phyloP scores from a whole-genome alignment of 768 basidiomycete genomes.

The Leccinum incarnatum region DNA sequence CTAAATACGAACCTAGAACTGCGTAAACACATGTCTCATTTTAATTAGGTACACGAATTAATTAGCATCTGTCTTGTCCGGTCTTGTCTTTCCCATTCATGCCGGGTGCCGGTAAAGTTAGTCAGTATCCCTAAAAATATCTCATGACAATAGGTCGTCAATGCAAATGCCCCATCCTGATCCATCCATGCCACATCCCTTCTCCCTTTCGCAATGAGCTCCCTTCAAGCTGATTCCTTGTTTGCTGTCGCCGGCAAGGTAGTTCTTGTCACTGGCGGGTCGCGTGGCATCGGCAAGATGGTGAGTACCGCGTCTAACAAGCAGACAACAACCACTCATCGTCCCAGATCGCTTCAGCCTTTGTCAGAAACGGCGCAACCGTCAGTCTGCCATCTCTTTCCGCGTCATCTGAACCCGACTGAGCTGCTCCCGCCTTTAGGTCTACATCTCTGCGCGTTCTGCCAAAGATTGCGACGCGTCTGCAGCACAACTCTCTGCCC shows the following conservation, averaged over 20 bases:
- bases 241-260: constrained; percentile 53
- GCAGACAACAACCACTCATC: constrained; percentile 7
- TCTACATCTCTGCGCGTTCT: constrained; percentile 63
- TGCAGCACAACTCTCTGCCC: constrained; percentile 47
- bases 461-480: constrained; percentile 49
- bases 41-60: constrained; percentile 23
- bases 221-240: constrained; percentile 35
- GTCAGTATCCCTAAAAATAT: constrained; percentile 8
- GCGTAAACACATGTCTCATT: constrained; percentile 24
- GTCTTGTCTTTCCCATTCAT: constrained; percentile 1
- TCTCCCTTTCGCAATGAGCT: constrained; percentile 31
- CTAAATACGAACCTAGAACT: constrained; percentile 8
- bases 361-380: constrained; percentile 58
- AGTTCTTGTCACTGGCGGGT: constrained; percentile 65
- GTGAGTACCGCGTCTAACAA: constrained; percentile 27
- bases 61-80: constrained; percentile 18
- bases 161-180: background rate
- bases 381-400: constrained; percentile 27
- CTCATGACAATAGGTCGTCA: constrained; percentile 19
- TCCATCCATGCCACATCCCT: background rate
- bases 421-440: constrained; percentile 29
- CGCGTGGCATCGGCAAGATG: constrained; percentile 66
- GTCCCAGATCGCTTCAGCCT: constrained; percentile 59
- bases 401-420: background rate
- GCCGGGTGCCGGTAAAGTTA: constrained; percentile 11